These are phyloP conservation scores for Talaromyces pinophilus DNA, from an alignment of 2,329 filamentous ascomycete species.

Conservation along the genomic window DNA sequence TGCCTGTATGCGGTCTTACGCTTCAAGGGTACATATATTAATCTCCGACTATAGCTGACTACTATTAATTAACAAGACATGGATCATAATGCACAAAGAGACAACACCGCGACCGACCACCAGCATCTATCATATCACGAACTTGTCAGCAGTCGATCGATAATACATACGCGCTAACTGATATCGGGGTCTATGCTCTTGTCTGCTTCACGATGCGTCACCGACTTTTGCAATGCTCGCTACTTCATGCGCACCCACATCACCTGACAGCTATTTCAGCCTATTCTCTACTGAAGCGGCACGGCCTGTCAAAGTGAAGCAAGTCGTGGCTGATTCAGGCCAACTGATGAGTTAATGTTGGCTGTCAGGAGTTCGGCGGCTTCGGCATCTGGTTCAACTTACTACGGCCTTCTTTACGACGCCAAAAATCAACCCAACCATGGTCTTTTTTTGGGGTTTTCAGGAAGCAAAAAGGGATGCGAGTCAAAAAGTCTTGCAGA, in stretches of 20 bases:
- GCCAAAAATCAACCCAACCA: background rate
- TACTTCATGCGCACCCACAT: slow-evolving; percentile 5
- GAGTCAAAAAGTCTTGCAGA: too few species aligned
- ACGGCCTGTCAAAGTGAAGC: slow-evolving; percentile 6
- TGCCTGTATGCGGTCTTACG: background rate
- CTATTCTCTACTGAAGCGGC: background rate
- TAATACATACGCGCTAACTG: background rate
- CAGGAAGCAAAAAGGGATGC: background rate
- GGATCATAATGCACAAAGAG: background rate
- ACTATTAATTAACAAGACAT: background rate
- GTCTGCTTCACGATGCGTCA: slow-evolving; percentile 6
- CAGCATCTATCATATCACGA: background rate
- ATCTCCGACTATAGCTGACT: background rate
- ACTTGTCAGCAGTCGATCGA: background rate
- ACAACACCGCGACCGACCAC: background rate
- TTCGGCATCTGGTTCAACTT: background rate
- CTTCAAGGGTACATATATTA: background rate
- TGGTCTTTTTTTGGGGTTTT: background rate
- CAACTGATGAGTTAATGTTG: background rate
- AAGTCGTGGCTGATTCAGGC: background rate
- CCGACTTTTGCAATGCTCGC: slow-evolving; percentile 6
- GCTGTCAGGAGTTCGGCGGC: background rate
- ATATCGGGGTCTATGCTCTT: background rate
- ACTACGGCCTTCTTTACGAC: background rate
- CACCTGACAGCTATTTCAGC: background rate